These are phyloP conservation scores for Shiraia bambusicola DNA, from an alignment of 2,329 filamentous ascomycete species.

Conservation along the genomic window DNA sequence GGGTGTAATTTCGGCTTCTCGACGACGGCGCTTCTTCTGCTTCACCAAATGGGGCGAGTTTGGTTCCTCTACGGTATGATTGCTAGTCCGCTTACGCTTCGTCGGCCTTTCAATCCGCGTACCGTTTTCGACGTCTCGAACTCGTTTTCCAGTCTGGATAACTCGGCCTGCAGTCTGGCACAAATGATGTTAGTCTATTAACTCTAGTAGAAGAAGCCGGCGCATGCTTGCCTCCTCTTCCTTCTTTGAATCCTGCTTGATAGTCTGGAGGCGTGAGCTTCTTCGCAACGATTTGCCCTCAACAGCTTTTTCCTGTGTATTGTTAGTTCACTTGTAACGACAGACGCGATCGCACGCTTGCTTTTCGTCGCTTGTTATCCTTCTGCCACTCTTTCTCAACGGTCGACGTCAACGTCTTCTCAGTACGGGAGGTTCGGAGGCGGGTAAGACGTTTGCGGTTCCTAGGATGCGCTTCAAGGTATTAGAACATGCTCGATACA, in stretches of 20 bases:
- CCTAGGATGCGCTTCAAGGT: slow-evolving; percentile 4
- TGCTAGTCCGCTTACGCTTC: too few species aligned
- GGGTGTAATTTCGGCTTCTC: not conserved
- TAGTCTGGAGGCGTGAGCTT: not conserved
- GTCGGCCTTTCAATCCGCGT: too few species aligned
- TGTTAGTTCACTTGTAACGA: not conserved
- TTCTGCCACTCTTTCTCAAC: not conserved
- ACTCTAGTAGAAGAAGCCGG: too few species aligned
- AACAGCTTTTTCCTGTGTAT: not conserved
- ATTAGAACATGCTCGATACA: slow-evolving; percentile 5
- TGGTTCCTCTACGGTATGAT: not conserved
- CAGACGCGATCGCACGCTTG: not conserved
- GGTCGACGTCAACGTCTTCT: not conserved
- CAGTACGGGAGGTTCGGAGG: not conserved
- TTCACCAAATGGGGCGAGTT: not conserved
- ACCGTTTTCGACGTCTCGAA: too few species aligned
- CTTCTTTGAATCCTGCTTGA: too few species aligned
- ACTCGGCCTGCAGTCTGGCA: too few species aligned
- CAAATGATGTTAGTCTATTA: too few species aligned
- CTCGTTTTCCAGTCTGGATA: too few species aligned
- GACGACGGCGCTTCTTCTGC: not conserved
- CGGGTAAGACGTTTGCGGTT: slow-evolving; percentile 4
- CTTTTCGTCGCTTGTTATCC: not conserved
- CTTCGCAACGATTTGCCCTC: not conserved
- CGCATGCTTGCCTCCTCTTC: too few species aligned